These are phyloP conservation scores for Yamadazyma epiphylla DNA, from an alignment of 1,139 yeast genomes.

Conservation along the genomic window DNA sequence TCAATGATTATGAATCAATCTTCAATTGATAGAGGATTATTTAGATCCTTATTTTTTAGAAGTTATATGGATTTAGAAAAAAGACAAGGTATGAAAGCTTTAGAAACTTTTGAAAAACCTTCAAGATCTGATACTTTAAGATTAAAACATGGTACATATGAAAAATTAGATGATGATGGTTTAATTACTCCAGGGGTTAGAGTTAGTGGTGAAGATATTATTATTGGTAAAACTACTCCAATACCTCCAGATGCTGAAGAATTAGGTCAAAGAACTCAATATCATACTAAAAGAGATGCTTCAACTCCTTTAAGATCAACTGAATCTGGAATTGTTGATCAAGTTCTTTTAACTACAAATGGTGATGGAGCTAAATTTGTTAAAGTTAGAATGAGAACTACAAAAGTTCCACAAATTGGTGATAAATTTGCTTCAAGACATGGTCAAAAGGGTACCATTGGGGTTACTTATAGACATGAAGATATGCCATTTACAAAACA, in stretches of 20 bases:
- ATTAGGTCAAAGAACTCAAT: slow-evolving; percentile 95
- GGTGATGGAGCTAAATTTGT: slow-evolving; percentile 98
- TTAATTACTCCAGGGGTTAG: slow-evolving; percentile 97
- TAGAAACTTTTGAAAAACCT: slow-evolving; percentile 95
- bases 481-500: slow-evolving; percentile 98
- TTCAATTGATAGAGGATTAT: slow-evolving; percentile 93
- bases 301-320: slow-evolving; percentile 96
- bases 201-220: slow-evolving; percentile 97
- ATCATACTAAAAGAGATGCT: slow-evolving; percentile 97
- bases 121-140: slow-evolving; percentile 90
- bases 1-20: slow-evolving; percentile 99
- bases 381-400: slow-evolving; percentile 97
- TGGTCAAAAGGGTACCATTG: slow-evolving; percentile 99
- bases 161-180: slow-evolving; percentile 97
- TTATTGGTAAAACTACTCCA: slow-evolving; percentile 97
- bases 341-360: slow-evolving; percentile 91
- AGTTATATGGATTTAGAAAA: slow-evolving; percentile 99
- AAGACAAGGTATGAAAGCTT: slow-evolving; percentile 96
- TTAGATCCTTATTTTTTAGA: slow-evolving; percentile 92
- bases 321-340: slow-evolving; percentile 97
- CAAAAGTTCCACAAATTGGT: slow-evolving; percentile 97
- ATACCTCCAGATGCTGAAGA: slow-evolving; percentile 98
- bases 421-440: slow-evolving; percentile 99
- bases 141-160: slow-evolving; percentile 96
- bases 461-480: slow-evolving; percentile 97